Evolutionary conservation across 1,139 yeast species (phyloP).

Genomic region (Lodderomyces metapsilosis): DNA sequence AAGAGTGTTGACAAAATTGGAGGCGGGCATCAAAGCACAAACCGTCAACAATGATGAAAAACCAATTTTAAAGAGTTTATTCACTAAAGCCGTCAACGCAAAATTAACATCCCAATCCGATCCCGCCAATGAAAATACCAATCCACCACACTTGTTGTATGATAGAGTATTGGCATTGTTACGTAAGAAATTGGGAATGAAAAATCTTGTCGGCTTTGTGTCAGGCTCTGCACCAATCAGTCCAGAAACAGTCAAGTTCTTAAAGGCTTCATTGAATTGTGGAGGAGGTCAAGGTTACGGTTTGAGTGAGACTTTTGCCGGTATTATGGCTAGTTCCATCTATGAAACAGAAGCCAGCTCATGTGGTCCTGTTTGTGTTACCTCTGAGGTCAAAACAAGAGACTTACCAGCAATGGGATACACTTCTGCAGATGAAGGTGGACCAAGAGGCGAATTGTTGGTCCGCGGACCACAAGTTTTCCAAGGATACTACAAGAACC

Average conservation of each 20-base stretch:
- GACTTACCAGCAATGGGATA: conserved; percentile 43
- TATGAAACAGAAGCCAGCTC: too few species aligned
- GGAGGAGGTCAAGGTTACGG: conserved; percentile 48
- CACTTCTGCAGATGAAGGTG: conserved; percentile 27
- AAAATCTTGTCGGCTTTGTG: conserved; percentile 24
- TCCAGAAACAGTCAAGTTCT: conserved; percentile 38
- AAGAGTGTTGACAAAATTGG: conserved; percentile 38
- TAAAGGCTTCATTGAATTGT: conserved; percentile 37
- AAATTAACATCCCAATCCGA: conserved; percentile 31
- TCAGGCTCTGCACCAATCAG: too few species aligned
- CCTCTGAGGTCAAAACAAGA: conserved; percentile 35
- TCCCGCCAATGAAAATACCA: conserved; percentile 10
- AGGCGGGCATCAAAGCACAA: conserved; percentile 45
- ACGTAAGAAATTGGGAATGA: conserved; percentile 38
- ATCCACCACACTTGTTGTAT: conserved; percentile 25
- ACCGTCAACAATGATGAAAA: conserved; percentile 45
- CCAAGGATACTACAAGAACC: conserved; percentile 35
- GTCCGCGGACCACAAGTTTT: conserved; percentile 43
- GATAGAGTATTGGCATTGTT: conserved; percentile 29
- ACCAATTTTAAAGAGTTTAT: conserved; percentile 24
- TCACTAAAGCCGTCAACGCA: conserved; percentile 29
- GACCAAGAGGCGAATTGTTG: conserved; percentile 43
- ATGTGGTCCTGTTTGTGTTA: conserved; percentile 37
- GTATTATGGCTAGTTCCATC: conserved; percentile 34
- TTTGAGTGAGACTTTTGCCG: conserved; percentile 47